These are phyloP conservation scores for Tetrapisispora namnaoensis DNA, from an alignment of 805 yeast species.

Conservation along the genomic window DNA sequence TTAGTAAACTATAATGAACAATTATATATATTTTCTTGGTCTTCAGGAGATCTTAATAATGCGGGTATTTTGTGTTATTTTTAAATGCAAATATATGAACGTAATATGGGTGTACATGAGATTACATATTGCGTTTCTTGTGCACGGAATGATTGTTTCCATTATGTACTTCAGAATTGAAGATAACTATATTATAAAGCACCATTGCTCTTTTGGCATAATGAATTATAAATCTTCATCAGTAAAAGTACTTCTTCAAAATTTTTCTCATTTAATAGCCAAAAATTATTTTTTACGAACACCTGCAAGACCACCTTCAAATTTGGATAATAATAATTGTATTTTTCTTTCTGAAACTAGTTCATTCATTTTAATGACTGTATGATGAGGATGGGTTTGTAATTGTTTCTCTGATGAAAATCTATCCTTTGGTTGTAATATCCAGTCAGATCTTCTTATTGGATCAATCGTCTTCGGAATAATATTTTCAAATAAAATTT, in stretches of 20 bases:
- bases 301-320: constrained; percentile 30
- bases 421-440: constrained; percentile 23
- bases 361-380: constrained; percentile 25
- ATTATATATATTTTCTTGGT: not conserved
- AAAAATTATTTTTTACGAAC: constrained; percentile 5
- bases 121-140: no score
- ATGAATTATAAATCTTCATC: no score
- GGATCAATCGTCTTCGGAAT: constrained; percentile 25
- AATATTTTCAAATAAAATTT: constrained; percentile 23
- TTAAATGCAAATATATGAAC: not conserved
- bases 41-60: not conserved
- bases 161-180: no score
- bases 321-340: constrained; percentile 20
- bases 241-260: no score
- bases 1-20: not conserved
- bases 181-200: no score
- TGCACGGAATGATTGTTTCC: no score
- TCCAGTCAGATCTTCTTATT: constrained; percentile 29
- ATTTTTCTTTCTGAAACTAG: constrained; percentile 19
- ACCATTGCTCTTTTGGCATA: no score
- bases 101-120: not conserved
- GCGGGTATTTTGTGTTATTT: not conserved
- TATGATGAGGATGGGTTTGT: constrained; percentile 24
- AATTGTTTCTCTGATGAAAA: constrained; percentile 28
- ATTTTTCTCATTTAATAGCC: no score